A percentile compares a stretch with the other conserved stretches of the same genome.
These are phyloP conservation scores for Fraxinus sp. DNA, from an alignment of 305 asterid species.

Conservation along the genomic window DNA sequence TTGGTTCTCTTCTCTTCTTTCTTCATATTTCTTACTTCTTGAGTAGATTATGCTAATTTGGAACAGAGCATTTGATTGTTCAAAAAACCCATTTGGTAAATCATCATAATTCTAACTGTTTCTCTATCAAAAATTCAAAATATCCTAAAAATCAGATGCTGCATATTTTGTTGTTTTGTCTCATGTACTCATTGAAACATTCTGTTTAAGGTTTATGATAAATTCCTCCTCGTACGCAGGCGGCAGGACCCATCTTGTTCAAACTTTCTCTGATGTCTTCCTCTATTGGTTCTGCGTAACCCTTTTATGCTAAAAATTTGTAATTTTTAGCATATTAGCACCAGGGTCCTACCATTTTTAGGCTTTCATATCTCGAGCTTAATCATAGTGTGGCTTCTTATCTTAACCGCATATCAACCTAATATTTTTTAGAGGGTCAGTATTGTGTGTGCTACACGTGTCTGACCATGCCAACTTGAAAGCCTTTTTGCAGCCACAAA, in stretches of 20 bases:
- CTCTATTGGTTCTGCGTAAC: constrained; percentile 75
- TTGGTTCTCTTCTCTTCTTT: constrained; percentile 21
- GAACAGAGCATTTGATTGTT: constrained; percentile 3
- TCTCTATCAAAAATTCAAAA: neutral
- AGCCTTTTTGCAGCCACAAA: neutral
- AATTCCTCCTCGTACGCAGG: constrained; percentile 62
- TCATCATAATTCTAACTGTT: neutral
- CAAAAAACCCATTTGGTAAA: neutral
- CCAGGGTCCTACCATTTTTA: neutral
- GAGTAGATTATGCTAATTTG: neutral
- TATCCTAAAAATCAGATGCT: constrained; percentile 30
- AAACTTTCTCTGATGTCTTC: constrained; percentile 82
- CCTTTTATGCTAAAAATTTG: neutral
- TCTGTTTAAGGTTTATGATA: constrained; percentile 62
- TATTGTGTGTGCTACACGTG: neutral
- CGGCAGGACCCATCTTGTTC: constrained; percentile 74
- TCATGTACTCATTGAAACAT: constrained; percentile 72
- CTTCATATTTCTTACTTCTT: neutral
- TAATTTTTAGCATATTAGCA: neutral
- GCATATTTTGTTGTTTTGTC: constrained; percentile 49
- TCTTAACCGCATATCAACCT: neutral
- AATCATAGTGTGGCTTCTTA: neutral
- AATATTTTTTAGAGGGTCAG: neutral
- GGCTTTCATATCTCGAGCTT: neutral
- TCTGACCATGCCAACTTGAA: neutral